phyloP scores from a whole-genome alignment of 139 green algal species.

The Volvox africanus region DNA sequence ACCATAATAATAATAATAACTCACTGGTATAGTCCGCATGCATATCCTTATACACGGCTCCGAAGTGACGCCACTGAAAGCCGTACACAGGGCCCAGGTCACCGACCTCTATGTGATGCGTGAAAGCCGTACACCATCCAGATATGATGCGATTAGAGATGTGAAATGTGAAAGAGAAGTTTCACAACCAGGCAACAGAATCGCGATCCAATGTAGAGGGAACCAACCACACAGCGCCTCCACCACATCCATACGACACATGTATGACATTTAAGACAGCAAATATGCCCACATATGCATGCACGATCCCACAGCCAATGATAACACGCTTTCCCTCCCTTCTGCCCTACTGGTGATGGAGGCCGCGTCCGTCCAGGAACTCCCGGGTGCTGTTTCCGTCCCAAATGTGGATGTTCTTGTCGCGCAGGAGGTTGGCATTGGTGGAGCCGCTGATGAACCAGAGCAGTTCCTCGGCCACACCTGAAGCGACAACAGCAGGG shows the following conservation, averaged over 20 bases:
- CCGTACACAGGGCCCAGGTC: constrained; percentile 99
- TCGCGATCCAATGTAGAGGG: too few relatives aligned
- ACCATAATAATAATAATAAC: too few relatives aligned
- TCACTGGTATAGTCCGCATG: constrained; percentile 94
- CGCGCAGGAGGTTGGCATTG: constrained; percentile 85
- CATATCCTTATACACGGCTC: constrained; percentile 95
- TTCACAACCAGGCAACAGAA: too few relatives aligned
- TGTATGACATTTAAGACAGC: too few relatives aligned
- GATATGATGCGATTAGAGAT: too few relatives aligned
- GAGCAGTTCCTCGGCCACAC: constrained; percentile 98
- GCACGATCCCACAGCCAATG: too few relatives aligned
- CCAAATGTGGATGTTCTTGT: constrained; percentile 95
- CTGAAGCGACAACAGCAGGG: constrained; percentile 58
- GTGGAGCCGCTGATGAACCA: constrained; percentile 97
- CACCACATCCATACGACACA: too few relatives aligned
- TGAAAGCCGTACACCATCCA: too few relatives aligned
- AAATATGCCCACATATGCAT: too few relatives aligned
- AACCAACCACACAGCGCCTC: too few relatives aligned
- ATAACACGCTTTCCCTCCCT: too few relatives aligned
- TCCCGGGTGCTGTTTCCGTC: constrained; percentile 91
- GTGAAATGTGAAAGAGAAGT: too few relatives aligned
- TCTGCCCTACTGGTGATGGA: neutral
- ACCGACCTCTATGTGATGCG: constrained; percentile 87
- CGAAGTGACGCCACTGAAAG: constrained; percentile 99
- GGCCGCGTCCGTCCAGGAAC: constrained; percentile 39